These are phyloP conservation scores for Phytophthora brassicae DNA, from an alignment of 352 stramenopile species.

Conservation along the genomic window DNA sequence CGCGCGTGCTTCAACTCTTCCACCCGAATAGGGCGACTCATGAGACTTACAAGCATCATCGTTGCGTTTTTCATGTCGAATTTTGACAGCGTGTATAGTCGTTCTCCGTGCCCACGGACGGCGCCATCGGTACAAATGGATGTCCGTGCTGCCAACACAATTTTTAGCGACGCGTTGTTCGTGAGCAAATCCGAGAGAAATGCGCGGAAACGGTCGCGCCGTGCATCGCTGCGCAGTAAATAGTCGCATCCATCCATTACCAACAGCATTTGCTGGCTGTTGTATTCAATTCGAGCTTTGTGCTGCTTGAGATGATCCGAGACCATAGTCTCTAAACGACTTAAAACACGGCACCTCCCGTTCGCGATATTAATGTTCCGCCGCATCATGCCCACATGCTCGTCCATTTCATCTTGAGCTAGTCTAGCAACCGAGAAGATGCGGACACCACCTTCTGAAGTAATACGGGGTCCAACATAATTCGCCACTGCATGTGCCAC, in stretches of 20 bases:
- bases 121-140: slow-evolving; percentile 68
- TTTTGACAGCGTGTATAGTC: slow-evolving; percentile 62
- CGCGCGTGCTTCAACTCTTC: slow-evolving; percentile 61
- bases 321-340: slow-evolving; percentile 52
- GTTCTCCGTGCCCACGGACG: slow-evolving; percentile 68
- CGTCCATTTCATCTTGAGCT: slow-evolving; percentile 59
- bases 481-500: slow-evolving; percentile 74
- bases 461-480: slow-evolving; percentile 80
- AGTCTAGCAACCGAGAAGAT: slow-evolving; percentile 69
- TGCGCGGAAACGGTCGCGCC: slow-evolving; percentile 59
- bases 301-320: slow-evolving; percentile 52
- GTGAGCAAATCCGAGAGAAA: slow-evolving; percentile 74
- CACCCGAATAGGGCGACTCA: slow-evolving; percentile 69
- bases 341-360: slow-evolving; percentile 46
- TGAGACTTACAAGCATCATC: slow-evolving; percentile 74
- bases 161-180: slow-evolving; percentile 73
- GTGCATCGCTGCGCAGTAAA: slow-evolving; percentile 47
- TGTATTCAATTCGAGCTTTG: slow-evolving; percentile 51
- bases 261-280: slow-evolving; percentile 60
- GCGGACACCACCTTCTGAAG: slow-evolving; percentile 63
- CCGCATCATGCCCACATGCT: slow-evolving; percentile 50
- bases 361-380: slow-evolving; percentile 46
- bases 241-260: slow-evolving; percentile 78
- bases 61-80: slow-evolving; percentile 74
- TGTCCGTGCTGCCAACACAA: slow-evolving; percentile 60